These are phyloP conservation scores for Aquilaria sinensis DNA, from an alignment of 345 rosid species.

Conservation along the genomic window DNA sequence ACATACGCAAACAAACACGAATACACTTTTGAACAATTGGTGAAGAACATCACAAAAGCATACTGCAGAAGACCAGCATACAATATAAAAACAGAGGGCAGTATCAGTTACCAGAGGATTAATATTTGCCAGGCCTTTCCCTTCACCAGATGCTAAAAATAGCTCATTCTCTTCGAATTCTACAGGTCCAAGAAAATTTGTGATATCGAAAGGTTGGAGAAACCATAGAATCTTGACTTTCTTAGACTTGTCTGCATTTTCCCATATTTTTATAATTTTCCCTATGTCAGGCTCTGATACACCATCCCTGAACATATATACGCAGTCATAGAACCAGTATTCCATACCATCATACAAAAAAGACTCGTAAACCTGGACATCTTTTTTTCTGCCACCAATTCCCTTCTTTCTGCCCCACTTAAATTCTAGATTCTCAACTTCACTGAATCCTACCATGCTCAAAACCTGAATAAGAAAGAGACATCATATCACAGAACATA, in stretches of 20 bases:
- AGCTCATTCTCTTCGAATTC: conserved; percentile 48
- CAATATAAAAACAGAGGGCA: no score
- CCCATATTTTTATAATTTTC: conserved; percentile 72
- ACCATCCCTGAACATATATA: conserved; percentile 34
- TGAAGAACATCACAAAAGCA: no score
- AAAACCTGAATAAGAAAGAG: conserved; percentile 10
- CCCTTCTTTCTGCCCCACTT: conserved; percentile 70
- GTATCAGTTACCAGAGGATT: conserved; percentile 66
- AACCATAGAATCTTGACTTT: conserved; percentile 77
- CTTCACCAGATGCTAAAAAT: conserved; percentile 83
- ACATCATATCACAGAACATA: not conserved
- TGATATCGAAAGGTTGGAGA: conserved; percentile 61
- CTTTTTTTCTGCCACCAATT: conserved; percentile 53
- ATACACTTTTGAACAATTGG: no score
- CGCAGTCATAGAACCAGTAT: conserved; percentile 63
- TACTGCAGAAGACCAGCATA: no score
- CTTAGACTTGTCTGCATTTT: conserved; percentile 37
- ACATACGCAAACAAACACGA: no score
- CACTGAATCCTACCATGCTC: conserved; percentile 47
- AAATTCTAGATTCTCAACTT: conserved; percentile 41
- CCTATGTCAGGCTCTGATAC: conserved; percentile 65
- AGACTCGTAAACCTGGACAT: conserved; percentile 64
- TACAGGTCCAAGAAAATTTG: conserved; percentile 31
- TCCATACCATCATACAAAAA: conserved; percentile 58
- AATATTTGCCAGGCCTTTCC: conserved; percentile 56